These are phyloP conservation scores for Aspergillus cristatus DNA, from an alignment of 495 filamentous ascomycete genomes.

Conservation along the genomic window DNA sequence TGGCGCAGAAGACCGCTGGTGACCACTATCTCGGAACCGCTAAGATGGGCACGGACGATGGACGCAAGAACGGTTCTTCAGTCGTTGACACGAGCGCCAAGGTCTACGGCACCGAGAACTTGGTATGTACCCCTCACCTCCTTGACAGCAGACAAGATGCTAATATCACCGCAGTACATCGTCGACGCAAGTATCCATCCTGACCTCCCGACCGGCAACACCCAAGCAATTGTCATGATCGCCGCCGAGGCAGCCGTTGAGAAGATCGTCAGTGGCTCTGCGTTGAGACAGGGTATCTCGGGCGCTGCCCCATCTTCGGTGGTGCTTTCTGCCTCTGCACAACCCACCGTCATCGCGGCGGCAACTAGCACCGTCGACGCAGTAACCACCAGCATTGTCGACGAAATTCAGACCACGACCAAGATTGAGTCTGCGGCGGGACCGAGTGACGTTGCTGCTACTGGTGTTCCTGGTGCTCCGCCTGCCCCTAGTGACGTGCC, in stretches of 20 bases:
- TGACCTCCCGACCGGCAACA: slow-evolving; percentile 27
- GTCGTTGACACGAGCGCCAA: slow-evolving; percentile 64
- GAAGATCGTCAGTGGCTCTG: slow-evolving; percentile 21
- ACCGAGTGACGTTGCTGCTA: too few relatives aligned
- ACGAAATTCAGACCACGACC: background rate
- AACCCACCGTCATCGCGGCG: background rate
- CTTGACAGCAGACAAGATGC: too few relatives aligned
- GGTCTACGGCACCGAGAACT: slow-evolving; percentile 63
- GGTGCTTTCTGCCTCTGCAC: background rate
- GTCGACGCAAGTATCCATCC: slow-evolving; percentile 24
- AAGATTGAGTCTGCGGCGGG: too few relatives aligned
- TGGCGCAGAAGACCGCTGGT: slow-evolving; percentile 36
- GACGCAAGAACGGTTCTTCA: slow-evolving; percentile 50
- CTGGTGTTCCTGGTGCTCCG: too few relatives aligned
- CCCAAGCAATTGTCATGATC: slow-evolving; percentile 27
- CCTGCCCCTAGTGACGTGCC: too few relatives aligned
- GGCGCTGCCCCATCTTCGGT: background rate
- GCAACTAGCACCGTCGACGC: too few relatives aligned
- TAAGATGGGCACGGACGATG: slow-evolving; percentile 61
- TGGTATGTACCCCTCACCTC: slow-evolving; percentile 19
- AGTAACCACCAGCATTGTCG: background rate
- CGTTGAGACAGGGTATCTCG: background rate
- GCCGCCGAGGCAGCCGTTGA: slow-evolving; percentile 23
- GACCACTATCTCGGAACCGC: slow-evolving; percentile 64
- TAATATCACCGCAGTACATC: slow-evolving; percentile 8